Evolutionary conservation across 2,329 filamentous ascomycete species (phyloP).

Genomic region (Dactylellina leptospora): DNA sequence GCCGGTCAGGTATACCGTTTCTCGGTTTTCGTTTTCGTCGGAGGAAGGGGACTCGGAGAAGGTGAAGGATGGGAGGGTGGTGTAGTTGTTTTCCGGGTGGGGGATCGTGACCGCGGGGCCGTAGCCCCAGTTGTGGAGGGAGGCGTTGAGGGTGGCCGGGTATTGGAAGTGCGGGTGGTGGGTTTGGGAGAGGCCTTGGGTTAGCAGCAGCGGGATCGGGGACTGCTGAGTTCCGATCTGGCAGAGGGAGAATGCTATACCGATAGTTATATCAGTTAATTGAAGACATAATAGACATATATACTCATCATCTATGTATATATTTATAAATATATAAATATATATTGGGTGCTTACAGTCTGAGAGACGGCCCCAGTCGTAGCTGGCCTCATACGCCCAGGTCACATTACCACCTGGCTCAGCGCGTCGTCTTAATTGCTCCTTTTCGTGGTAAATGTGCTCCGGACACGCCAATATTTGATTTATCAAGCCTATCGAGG

Average conservation of each 20-base stretch:
- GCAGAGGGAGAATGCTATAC: slow-evolving; percentile 62
- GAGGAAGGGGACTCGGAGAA: slow-evolving; percentile 62
- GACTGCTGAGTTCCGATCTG: slow-evolving; percentile 66
- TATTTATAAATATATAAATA: slow-evolving; percentile 7
- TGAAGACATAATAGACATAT: too few species aligned
- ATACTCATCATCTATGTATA: too few species aligned
- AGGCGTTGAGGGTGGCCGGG: slow-evolving; percentile 59
- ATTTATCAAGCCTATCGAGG: slow-evolving; percentile 20
- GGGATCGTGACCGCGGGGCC: slow-evolving; percentile 63
- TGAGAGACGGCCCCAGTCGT: slow-evolving; percentile 61
- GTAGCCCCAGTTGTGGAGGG: slow-evolving; percentile 65
- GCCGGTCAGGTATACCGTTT: slow-evolving; percentile 64
- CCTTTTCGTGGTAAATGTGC: slow-evolving; percentile 46
- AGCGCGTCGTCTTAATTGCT: slow-evolving; percentile 37
- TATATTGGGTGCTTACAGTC: slow-evolving; percentile 54
- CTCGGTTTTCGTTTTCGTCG: slow-evolving; percentile 59
- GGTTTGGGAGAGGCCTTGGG: slow-evolving; percentile 61
- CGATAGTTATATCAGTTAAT: too few species aligned
- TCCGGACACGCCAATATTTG: slow-evolving; percentile 54
- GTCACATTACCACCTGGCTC: slow-evolving; percentile 42
- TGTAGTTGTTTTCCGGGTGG: slow-evolving; percentile 60
- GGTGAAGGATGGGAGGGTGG: slow-evolving; percentile 61
- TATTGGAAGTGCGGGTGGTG: slow-evolving; percentile 63
- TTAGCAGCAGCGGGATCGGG: slow-evolving; percentile 63
- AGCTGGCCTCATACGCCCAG: slow-evolving; percentile 60